Evolutionary conservation across 768 basidiomycete genomes (phyloP), one percentile per base, ranked within the genome.

Genomic region (Tephrocybe sp.): DNA sequence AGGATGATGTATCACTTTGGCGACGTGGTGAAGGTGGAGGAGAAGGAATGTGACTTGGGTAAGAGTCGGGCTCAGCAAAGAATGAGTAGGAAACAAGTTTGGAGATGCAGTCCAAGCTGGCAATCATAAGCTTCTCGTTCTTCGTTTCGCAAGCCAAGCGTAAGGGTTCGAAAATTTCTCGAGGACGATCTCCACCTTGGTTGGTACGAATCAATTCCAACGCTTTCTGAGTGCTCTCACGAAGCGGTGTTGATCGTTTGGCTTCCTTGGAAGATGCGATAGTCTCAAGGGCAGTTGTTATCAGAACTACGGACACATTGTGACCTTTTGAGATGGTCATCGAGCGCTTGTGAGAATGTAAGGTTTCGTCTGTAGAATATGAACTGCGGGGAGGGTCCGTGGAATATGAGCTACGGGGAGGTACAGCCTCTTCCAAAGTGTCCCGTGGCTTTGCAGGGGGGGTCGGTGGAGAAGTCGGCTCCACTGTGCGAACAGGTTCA

Each of bases 21-120:
- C 72, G 70, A 55, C 76, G 74, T 7, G 91, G 91, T 19, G 90
- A 91, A 6, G 83, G 79, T 19, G 88, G 90, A 24, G 92, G 90
- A 2, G 92, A 91, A 3, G 81, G 76, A 42, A 86, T 69, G 27
- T 70, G 64, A 45, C 69, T 57, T 23, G 67, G 48, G 42, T 65
- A 25, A 8, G 74, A 65, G 29, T 74, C 69, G 25, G 78, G 66
- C 58, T 97, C 94, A 36, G 82, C 80, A 62, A 98, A 97, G 79
- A 98, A 98, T 21, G 92, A 94, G 67, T 98, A 92, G 6, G 94
- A 94, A 54, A 98, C 91, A 57, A 99, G 82, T 69, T 99, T 99
- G 47, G 93, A 91, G 52, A 97, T 93, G 62, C 97, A 94, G 68
- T 99, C 97, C 65, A 99, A 73, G 59, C 94, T 95, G 15, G 94